Conservation (phyloP, 2,329 filamentous ascomycete genomes). For the Periconia sp. region DNA sequence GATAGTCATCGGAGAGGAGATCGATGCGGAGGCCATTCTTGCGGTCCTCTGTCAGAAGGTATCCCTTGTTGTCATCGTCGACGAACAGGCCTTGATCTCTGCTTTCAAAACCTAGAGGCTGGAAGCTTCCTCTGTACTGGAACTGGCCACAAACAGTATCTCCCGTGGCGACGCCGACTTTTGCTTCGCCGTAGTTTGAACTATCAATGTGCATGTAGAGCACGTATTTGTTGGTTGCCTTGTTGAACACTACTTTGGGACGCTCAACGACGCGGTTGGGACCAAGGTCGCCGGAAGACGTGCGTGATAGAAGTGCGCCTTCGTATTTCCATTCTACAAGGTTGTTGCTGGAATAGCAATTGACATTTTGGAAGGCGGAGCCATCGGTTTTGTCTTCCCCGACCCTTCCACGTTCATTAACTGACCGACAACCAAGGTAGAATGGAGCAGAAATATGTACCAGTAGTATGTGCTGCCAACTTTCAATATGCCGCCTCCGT, state of each 20-base stretch:
- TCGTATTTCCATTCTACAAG: constrained; percentile 63
- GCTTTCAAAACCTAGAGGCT: constrained; percentile 54
- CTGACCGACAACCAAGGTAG: neutral
- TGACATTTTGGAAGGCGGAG: constrained; percentile 62
- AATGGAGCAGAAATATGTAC: constrained; percentile 15
- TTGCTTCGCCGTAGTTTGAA: constrained; percentile 63
- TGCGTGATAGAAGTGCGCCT: constrained; percentile 59
- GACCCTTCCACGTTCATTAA: constrained; percentile 47
- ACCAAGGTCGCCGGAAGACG: constrained; percentile 59
- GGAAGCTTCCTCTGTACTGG: constrained; percentile 50
- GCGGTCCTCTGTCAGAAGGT: constrained; percentile 65
- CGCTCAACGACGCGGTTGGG: constrained; percentile 65
- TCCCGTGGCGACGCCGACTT: constrained; percentile 64
- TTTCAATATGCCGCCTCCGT: constrained; percentile 65
- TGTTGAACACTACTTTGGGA: constrained; percentile 70
- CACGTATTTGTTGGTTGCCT: constrained; percentile 65
- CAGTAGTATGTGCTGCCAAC: constrained; percentile 62
- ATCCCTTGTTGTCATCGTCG: constrained; percentile 63
- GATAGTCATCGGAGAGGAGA: constrained; percentile 59
- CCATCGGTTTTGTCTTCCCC: constrained; percentile 71
- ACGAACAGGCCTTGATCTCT: constrained; percentile 64
- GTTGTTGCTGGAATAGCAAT: constrained; percentile 59
- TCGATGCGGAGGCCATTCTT: constrained; percentile 61
- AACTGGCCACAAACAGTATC: constrained; percentile 64
- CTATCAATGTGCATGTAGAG: constrained; percentile 70